These are phyloP conservation scores for Agapanthus africanus DNA, from an alignment of 106 monocot genomes.

Conservation along the genomic window DNA sequence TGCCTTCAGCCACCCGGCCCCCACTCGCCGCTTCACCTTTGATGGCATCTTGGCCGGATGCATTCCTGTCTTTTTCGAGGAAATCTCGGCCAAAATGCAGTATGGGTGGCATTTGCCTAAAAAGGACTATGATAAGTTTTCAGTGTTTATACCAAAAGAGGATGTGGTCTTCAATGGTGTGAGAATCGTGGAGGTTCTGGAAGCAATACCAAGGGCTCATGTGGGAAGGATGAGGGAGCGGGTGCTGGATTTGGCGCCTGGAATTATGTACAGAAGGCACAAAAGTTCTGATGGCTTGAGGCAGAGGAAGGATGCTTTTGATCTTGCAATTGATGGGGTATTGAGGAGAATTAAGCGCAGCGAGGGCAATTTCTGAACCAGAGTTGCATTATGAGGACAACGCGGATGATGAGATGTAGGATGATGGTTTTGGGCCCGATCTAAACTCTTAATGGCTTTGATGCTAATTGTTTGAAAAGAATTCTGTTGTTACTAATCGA, in stretches of 20 bases:
- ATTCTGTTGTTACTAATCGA: too few species aligned
- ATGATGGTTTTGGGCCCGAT: too few species aligned
- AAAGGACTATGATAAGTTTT: slow-evolving; percentile 50
- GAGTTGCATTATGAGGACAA: slow-evolving; percentile 18
- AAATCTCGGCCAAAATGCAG: slow-evolving; percentile 50
- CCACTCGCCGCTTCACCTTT: slow-evolving; percentile 70
- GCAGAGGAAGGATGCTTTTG: slow-evolving; percentile 61
- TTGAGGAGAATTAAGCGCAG: slow-evolving; percentile 39
- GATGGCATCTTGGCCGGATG: slow-evolving; percentile 87
- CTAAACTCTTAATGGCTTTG: too few species aligned
- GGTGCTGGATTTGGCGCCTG: slow-evolving; percentile 64
- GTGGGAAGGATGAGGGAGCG: slow-evolving; percentile 64
- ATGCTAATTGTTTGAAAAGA: too few species aligned
- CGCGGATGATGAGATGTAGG: slow-evolving; percentile 20
- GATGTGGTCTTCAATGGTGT: slow-evolving; percentile 67
- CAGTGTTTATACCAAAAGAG: slow-evolving; percentile 76
- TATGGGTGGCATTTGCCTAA: slow-evolving; percentile 77
- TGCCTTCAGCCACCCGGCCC: slow-evolving; percentile 95
- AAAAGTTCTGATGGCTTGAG: slow-evolving; percentile 49
- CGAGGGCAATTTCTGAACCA: slow-evolving; percentile 7
- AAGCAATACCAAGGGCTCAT: slow-evolving; percentile 26
- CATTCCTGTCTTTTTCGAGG: slow-evolving; percentile 94
- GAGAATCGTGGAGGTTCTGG: slow-evolving; percentile 42
- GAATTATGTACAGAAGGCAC: slow-evolving; percentile 62
- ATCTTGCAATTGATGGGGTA: slow-evolving; percentile 68